Evolutionary conservation across 768 basidiomycete species (phyloP), one percentile per base, ranked within the genome.

Genomic region (Lactarius sp.): DNA sequence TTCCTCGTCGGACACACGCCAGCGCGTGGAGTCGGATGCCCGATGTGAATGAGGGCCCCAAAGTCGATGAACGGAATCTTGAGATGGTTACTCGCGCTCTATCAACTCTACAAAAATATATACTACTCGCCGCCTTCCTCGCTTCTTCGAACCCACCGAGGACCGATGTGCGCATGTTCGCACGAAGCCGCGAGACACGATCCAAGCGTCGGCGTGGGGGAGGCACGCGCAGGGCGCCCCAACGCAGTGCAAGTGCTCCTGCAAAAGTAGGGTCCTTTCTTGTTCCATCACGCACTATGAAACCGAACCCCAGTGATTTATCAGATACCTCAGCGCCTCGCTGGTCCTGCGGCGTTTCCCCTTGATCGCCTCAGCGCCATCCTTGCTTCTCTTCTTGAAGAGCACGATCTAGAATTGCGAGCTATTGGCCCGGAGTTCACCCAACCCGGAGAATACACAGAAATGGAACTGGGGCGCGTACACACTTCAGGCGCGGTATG

Each of bases 91-190:
- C 77, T 16, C 71, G 72, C 4, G 73, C 76, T 20, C 76, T 88
- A 41, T 85, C 87, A 1, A 80, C 82, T 4, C 83, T 90, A 79
- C 84, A 85, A 22, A 88, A 88, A 69, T 93, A 85, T 69, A 78
- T 94, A 27, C 75, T 94, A 5, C 73, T 94, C 4, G 88, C 90
- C 0, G 83, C 86, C 1, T 96, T 86, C 70, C 74, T 94, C 46
- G 91, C 92, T 6, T 92, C 91, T 47, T 88, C 87, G 47, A 97
- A 96, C 70, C 93, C 94, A 2, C 73, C 85, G 0, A 87, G 85
- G 70, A 86, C 85, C 9, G 94, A 95, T 73, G 41, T 92, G 66
- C 78, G 90, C 42, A 86, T 96, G 83, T 92, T 97, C 73, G 88
- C 89, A 4, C 73, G 93, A 14, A 62, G 82, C 33, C 86, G 87